A percentile compares a stretch with the other conserved stretches of the same genome.
These are phyloP conservation scores for Theobroma grandiflorum DNA, from an alignment of 441 rosid genomes.

Conservation along the genomic window DNA sequence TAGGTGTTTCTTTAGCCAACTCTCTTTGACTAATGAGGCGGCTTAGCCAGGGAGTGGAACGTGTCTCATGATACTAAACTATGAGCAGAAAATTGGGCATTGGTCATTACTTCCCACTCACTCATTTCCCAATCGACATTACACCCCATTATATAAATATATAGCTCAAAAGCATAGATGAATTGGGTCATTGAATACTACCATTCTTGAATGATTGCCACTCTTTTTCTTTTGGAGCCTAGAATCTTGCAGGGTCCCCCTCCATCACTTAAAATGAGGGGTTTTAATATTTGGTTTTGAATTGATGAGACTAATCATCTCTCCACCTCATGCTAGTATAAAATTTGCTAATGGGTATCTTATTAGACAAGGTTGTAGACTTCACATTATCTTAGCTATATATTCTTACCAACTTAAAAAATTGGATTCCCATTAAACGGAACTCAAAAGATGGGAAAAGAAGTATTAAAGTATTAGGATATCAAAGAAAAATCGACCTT, in stretches of 20 bases:
- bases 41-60: slow-evolving; percentile 29
- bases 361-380: slow-evolving; percentile 31
- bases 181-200: slow-evolving; percentile 30
- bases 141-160: slow-evolving; percentile 5
- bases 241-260: slow-evolving; percentile 48
- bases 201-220: slow-evolving; percentile 56
- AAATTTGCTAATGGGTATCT: slow-evolving; percentile 29
- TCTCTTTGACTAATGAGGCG: slow-evolving; percentile 49
- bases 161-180: slow-evolving; percentile 18
- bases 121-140: slow-evolving; percentile 36
- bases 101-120: slow-evolving; percentile 45
- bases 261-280: slow-evolving; percentile 39
- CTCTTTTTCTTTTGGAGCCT: slow-evolving; percentile 41
- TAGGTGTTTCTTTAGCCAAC: slow-evolving; percentile 43
- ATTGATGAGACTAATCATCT: slow-evolving; percentile 49
- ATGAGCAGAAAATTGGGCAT: slow-evolving; percentile 18
- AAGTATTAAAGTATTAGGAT: background rate
- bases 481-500: background rate
- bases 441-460: background rate
- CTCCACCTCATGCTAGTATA: slow-evolving; percentile 35
- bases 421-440: background rate
- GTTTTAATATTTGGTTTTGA: slow-evolving; percentile 24
- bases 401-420: background rate
- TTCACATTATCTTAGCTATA: slow-evolving; percentile 15
- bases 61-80: slow-evolving; percentile 24